A percentile compares a stretch with the other conserved stretches of the same genome.
Conservation (phyloP, 1,284 basidiomycete species). For the Boletellus deceptivus region DNA sequence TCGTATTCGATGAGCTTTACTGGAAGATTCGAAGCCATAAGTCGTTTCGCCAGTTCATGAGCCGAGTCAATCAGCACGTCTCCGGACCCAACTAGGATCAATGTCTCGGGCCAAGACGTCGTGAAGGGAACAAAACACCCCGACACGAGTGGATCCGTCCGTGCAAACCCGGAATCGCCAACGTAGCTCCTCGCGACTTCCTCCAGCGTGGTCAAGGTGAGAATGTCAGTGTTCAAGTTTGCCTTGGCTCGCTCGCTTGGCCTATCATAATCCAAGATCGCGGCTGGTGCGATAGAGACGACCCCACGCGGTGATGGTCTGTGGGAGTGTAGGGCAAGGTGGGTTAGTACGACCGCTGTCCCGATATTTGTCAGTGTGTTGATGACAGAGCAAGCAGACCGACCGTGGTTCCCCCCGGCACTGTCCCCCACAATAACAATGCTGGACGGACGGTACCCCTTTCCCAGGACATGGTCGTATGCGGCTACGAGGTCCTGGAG, state of each 20-base stretch:
- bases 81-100: conserved; percentile 11
- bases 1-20: too few relatives aligned
- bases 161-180: not conserved
- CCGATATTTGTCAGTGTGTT: too few relatives aligned
- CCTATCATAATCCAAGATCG: conserved; percentile 2
- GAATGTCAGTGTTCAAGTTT: conserved; percentile 4
- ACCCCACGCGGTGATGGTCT: not conserved
- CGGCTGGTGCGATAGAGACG: conserved; percentile 4
- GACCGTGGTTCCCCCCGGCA: conserved; percentile 17
- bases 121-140: conserved; percentile 10
- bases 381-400: not conserved
- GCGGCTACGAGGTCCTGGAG: conserved; percentile 10
- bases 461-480: conserved; percentile 12
- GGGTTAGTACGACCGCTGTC: conserved; percentile 12
- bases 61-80: not conserved
- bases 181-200: not conserved
- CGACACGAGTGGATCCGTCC: conserved; percentile 9
- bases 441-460: conserved; percentile 14
- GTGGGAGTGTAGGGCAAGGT: conserved; percentile 9
- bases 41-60: too few relatives aligned
- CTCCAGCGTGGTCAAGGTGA: conserved; percentile 1
- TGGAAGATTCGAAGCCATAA: too few relatives aligned
- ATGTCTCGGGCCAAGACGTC: conserved; percentile 6
- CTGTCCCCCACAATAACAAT: conserved; percentile 16
- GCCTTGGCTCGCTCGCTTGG: conserved; percentile 4